Evolutionary conservation across 371 early-diverging fungal genomes (phyloP), one percentile per base, ranked within the genome.

Genomic region (Actinomortierella wolfii): DNA sequence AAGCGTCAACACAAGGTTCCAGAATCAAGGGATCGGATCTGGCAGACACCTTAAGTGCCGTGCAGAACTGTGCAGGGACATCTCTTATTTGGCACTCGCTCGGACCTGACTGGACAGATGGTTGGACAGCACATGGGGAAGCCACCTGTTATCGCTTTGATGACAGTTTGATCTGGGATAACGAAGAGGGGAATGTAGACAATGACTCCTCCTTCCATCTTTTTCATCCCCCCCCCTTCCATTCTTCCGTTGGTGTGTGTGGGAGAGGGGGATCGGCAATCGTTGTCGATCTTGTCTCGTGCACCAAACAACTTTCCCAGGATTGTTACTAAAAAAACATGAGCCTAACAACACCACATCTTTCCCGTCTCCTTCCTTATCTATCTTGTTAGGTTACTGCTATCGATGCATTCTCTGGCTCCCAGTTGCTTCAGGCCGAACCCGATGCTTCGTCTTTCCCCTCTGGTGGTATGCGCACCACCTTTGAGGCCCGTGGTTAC

Each of bases 401-500:
- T 40, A 85, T 96, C 57, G 95, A 96, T 62, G 84, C 90, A 29
- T 93, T 98, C 84, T 96, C 96, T 54, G 99, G 97, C 45, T 86
- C 92, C 56, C 94, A 96, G 81, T 87, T 98, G 61, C 82, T 98
- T 61, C 99, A 98, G 84, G 92, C 97, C 23, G 99, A 98, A 82
- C 97, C 99, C 50, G 99, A 98, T 84, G 99, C 99, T 13, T 97
- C 97, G 23, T 94, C 94, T 49, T 98, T 98, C 90, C 99, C 99
- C 63, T 93, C 93, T 61, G 99, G 99, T 78, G 97, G 99, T 74
- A 93, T 96, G 89, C 90, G 97, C 62, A 85, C 92, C 68, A 98
- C 99, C 59, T 98, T 98, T 77, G 97, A 98, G 83, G 99, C 97
- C 59, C 94, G 97, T 79, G 97, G 99, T 64, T 98, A 98, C 86